Percentiles rank a stretch among this genome's conserved stretches.
phyloP scores from a whole-genome alignment of 1,284 basidiomycete genomes.

The Phlebopus sp. region DNA sequence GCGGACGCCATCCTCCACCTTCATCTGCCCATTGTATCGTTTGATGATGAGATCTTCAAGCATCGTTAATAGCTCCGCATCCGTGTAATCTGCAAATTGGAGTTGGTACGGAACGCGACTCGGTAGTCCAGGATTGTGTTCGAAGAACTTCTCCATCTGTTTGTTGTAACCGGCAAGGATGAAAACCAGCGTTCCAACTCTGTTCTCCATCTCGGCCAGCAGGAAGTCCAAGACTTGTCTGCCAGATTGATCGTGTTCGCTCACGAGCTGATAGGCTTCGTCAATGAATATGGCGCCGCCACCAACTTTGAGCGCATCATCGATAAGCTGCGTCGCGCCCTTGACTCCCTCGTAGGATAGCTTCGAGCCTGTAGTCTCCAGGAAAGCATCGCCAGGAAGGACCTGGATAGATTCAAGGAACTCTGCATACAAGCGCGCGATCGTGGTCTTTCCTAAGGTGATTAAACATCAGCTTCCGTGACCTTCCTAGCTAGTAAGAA shows the following conservation, averaged over 20 bases:
- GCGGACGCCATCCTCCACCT: constrained; percentile 49
- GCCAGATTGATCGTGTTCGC: constrained; percentile 44
- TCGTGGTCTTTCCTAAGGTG: constrained; percentile 60
- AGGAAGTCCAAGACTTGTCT: constrained; percentile 61
- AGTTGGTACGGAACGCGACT: constrained; percentile 63
- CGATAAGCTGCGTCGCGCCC: constrained; percentile 48
- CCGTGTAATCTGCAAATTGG: constrained; percentile 60
- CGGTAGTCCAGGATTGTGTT: constrained; percentile 63
- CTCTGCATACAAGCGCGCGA: constrained; percentile 60
- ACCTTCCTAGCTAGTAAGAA: not conserved
- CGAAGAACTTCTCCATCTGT: constrained; percentile 73
- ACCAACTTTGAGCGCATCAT: constrained; percentile 45
- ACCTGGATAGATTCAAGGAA: constrained; percentile 54
- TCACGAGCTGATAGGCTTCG: constrained; percentile 64
- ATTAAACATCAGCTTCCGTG: not conserved
- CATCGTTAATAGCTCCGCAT: constrained; percentile 53
- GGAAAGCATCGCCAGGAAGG: constrained; percentile 51
- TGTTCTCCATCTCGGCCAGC: constrained; percentile 70
- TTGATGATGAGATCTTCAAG: constrained; percentile 46
- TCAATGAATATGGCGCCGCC: constrained; percentile 67
- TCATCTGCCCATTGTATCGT: constrained; percentile 48
- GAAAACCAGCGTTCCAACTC: constrained; percentile 61
- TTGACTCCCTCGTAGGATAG: constrained; percentile 55
- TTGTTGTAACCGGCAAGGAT: constrained; percentile 66
- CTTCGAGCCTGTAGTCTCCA: constrained; percentile 60